Evolutionary conservation across 345 rosid genomes (phyloP), one percentile per base, ranked within the genome.

Genomic region (Arabis hirsuta): DNA sequence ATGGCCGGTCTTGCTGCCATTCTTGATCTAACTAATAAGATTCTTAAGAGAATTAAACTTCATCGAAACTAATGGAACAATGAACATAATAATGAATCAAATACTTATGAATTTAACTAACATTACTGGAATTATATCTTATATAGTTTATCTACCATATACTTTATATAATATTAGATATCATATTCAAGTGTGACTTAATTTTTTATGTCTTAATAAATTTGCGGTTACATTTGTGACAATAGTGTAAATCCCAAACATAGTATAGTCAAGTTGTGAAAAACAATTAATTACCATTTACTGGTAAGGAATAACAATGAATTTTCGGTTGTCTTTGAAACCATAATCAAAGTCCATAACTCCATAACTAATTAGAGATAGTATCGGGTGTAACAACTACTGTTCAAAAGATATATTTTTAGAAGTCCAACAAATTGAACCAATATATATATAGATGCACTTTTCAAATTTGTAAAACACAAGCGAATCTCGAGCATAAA

Each of bases 401-500:
- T 20, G 45, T 44, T 44, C 47, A 12, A 42, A 61, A 31, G 7
- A 52, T 9, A 20, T 54, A 63, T 20, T 44, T 72, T 62, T 72
- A 63, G 70, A 54, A 54, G 10, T 44, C 26, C 26, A 71, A 71
- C 69, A 44, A 34, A 44, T 6, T 6, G 9, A 16, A 50, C 50
- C 24, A 36, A 11, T 9, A 34, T 42, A 70, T 41, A 61, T 51
- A 42, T 24, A n/a, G 20, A 24, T 42, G 8, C 11, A 51, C 29
- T 22, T 38, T 58, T 58, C 43, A 44, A 61, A 51, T 47, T 52
- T 51, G 12, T 42, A 52, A 45, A 29, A 41, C 16, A 20, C 52
- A 60, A 60, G 1, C 11, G 12, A 24, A 41, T 29, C 36, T 51
- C 13, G 9, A 70, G 20, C 42, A 48, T 9, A 19, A 51, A n/a